Percentiles rank a stretch among this genome's conserved stretches.
phyloP scores from a whole-genome alignment of 352 stramenopile species.

The Globisporangium solare region DNA sequence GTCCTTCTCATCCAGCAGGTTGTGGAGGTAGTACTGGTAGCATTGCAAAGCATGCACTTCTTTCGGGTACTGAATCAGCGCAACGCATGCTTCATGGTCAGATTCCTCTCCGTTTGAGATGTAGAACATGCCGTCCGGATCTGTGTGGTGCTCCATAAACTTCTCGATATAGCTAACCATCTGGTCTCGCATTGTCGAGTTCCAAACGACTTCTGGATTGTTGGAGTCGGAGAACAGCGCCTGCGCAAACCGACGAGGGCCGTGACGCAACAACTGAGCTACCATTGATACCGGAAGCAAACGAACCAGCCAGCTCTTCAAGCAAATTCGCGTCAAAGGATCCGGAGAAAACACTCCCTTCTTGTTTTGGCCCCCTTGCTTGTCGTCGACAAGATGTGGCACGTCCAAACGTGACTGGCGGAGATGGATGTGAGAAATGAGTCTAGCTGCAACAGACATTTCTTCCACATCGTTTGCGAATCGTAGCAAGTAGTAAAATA shows the following conservation, averaged over 20 bases:
- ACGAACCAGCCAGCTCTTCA: constrained; percentile 82
- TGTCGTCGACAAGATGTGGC: constrained; percentile 56
- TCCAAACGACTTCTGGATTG: constrained; percentile 86
- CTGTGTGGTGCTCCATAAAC: constrained; percentile 74
- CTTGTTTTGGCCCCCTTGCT: constrained; percentile 77
- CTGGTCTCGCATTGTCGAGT: constrained; percentile 78
- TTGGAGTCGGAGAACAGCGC: constrained; percentile 80
- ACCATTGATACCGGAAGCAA: constrained; percentile 84
- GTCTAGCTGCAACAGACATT: constrained; percentile 70
- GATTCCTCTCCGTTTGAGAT: constrained; percentile 63
- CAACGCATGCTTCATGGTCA: constrained; percentile 74
- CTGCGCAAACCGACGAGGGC: constrained; percentile 64
- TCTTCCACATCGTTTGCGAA: constrained; percentile 80
- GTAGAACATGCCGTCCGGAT: constrained; percentile 62
- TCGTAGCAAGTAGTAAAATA: constrained; percentile 86
- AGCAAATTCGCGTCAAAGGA: constrained; percentile 74
- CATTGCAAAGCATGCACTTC: constrained; percentile 84
- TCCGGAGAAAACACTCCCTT: constrained; percentile 78
- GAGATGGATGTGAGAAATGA: constrained; percentile 82
- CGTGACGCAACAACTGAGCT: constrained; percentile 76
- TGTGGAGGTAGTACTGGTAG: constrained; percentile 88
- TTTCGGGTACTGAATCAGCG: constrained; percentile 77
- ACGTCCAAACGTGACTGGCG: constrained; percentile 68
- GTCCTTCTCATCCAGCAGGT: constrained; percentile 77
- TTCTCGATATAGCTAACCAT: constrained; percentile 86